Percentiles rank a stretch among this genome's conserved stretches.
These are phyloP conservation scores for Dipteronia sinensis DNA, from an alignment of 345 rosid genomes.

Conservation along the genomic window DNA sequence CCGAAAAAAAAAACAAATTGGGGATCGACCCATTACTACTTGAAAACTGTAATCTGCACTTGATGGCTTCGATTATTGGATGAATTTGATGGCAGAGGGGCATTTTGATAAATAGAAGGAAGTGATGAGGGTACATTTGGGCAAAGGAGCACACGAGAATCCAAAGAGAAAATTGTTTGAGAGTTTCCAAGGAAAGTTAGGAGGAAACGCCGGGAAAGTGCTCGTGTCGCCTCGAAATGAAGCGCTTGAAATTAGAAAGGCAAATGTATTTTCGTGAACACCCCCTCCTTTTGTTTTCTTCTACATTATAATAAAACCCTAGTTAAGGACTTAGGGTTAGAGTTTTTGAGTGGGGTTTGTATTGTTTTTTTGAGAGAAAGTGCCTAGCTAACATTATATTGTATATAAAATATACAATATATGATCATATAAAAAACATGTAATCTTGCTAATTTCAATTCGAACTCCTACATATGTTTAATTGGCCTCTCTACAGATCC, in stretches of 20 bases:
- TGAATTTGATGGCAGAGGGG: constrained; percentile 13
- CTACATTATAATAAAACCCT: constrained; percentile 9
- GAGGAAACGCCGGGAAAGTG: constrained; percentile 98
- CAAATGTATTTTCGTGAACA: constrained; percentile 23
- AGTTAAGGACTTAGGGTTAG: constrained; percentile 30
- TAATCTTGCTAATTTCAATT: constrained; percentile 4
- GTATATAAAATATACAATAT: neutral
- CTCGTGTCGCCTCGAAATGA: constrained; percentile 88
- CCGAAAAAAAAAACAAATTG: neutral
- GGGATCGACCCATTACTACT: constrained; percentile 2
- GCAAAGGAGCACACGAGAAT: constrained; percentile 46
- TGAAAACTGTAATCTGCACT: neutral
- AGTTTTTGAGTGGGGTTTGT: neutral
- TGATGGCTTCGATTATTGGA: neutral
- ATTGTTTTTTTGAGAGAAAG: neutral
- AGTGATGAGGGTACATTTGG: constrained; percentile 33
- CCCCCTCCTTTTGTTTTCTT: constrained; percentile 26
- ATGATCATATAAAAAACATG: neutral
- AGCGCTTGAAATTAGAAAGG: constrained; percentile 28
- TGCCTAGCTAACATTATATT: neutral
- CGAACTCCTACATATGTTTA: neutral
- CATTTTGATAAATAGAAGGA: constrained; percentile 23
- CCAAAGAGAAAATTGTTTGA: constrained; percentile 48
- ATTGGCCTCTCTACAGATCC: constrained; percentile 13
- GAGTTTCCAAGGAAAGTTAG: constrained; percentile 61